Evolutionary conservation across 73 alveolate species (phyloP).

Genomic region (Tetrahymena thermophila): DNA sequence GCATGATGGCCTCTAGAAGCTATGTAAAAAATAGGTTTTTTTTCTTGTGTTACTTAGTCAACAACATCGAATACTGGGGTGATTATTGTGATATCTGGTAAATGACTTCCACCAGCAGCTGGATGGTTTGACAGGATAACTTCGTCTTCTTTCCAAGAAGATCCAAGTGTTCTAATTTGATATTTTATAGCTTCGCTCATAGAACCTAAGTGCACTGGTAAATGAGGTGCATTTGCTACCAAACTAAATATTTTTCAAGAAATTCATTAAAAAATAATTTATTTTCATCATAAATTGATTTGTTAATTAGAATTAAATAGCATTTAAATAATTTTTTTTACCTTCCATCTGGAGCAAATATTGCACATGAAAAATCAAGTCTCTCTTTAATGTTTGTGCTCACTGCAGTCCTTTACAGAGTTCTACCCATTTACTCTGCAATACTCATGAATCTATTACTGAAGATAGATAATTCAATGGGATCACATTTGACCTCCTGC

Average conservation of each 20-base stretch:
- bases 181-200: conserved; percentile 85
- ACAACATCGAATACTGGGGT: conserved; percentile 63
- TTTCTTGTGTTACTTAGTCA: conserved; percentile 1
- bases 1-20: conserved; percentile 94
- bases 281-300: too few relatives aligned
- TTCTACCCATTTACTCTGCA: conserved; percentile 89
- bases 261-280: background rate
- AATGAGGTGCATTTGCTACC: conserved; percentile 91
- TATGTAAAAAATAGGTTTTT: conserved; percentile 64
- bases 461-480: conserved; percentile 11
- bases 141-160: conserved; percentile 70
- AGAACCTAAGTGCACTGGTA: conserved; percentile 90
- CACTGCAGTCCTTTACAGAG: conserved; percentile 68
- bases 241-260: background rate
- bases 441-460: conserved; percentile 70
- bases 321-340: too few relatives aligned
- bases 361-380: conserved; percentile 85
- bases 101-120: conserved; percentile 82
- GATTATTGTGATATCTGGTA: conserved; percentile 90
- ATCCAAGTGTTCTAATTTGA: conserved; percentile 47
- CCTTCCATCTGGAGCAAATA: conserved; percentile 72
- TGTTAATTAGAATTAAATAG: too few relatives aligned
- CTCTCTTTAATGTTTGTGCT: conserved; percentile 80
- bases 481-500: background rate
- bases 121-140: conserved; percentile 81